Evolutionary conservation across 164 flowering plant genomes (phyloP).

Genomic region (Santalum album): DNA sequence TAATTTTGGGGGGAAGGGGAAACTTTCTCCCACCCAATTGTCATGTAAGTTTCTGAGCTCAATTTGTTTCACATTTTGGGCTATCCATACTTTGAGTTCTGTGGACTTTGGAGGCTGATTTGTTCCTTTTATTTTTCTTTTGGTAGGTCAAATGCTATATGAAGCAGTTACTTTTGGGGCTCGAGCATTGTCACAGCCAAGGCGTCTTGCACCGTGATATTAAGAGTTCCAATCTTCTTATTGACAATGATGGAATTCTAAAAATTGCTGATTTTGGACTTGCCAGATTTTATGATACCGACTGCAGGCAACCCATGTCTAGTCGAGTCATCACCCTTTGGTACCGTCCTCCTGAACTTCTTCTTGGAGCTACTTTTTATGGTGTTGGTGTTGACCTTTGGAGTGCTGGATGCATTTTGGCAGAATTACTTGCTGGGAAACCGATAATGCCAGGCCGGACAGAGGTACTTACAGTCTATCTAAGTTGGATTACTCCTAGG

Average conservation of each 20-base stretch:
- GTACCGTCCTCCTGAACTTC: constrained; percentile 97
- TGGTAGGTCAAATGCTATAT: constrained; percentile 82
- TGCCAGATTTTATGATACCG: constrained; percentile 70
- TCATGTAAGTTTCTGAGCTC: too few relatives aligned
- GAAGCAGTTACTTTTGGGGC: constrained; percentile 77
- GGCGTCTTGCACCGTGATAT: constrained; percentile 90
- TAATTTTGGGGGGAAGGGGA: too few relatives aligned
- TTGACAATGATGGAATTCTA: constrained; percentile 72
- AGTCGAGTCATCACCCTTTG: constrained; percentile 92
- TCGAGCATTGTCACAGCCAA: constrained; percentile 82
- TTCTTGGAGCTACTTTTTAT: constrained; percentile 82
- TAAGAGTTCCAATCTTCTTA: constrained; percentile 84
- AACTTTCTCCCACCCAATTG: too few relatives aligned
- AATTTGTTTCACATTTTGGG: not conserved
- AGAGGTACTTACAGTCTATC: constrained; percentile 64
- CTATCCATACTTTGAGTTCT: not conserved
- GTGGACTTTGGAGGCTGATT: not conserved
- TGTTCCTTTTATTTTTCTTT: constrained; percentile 7
- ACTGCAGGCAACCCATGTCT: constrained; percentile 62
- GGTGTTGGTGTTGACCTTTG: constrained; percentile 87
- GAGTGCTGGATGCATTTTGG: constrained; percentile 98
- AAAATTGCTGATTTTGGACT: constrained; percentile 94
- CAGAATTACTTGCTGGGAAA: constrained; percentile 83
- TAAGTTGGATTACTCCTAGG: too few relatives aligned
- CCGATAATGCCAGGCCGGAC: constrained; percentile 93